phyloP scores from a whole-genome alignment of 495 filamentous ascomycete genomes.

The Haplographium delicatum region DNA sequence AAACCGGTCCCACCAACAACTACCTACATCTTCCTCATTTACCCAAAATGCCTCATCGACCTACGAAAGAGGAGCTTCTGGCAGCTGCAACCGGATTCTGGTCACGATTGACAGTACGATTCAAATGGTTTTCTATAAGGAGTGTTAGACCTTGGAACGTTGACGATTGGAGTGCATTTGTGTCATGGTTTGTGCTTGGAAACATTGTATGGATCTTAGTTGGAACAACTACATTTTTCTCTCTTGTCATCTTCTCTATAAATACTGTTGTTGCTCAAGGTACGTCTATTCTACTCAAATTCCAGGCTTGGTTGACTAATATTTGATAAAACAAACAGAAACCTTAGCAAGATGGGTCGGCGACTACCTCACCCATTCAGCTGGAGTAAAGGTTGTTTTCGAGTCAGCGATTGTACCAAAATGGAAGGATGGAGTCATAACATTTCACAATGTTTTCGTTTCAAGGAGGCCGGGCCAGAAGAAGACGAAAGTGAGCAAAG shows the following conservation, averaged over 20 bases:
- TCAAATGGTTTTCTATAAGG: slow-evolving; percentile 96
- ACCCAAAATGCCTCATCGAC: slow-evolving; percentile 70
- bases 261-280: slow-evolving; percentile 97
- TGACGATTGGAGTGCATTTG: slow-evolving; percentile 91
- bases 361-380: slow-evolving; percentile 91
- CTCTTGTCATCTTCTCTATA: slow-evolving; percentile 76
- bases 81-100: slow-evolving; percentile 90
- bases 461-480: slow-evolving; percentile 81
- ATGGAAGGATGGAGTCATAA: slow-evolving; percentile 91
- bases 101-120: slow-evolving; percentile 83
- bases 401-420: slow-evolving; percentile 96
- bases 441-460: slow-evolving; percentile 94
- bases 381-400: slow-evolving; percentile 93
- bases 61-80: slow-evolving; percentile 89
- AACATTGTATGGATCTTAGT: slow-evolving; percentile 92
- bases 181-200: slow-evolving; percentile 90
- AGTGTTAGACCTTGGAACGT: slow-evolving; percentile 92
- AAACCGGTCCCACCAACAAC: slow-evolving; percentile 3
- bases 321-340: slow-evolving; percentile 55
- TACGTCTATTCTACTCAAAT: slow-evolving; percentile 28
- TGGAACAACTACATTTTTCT: slow-evolving; percentile 97
- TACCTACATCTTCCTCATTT: slow-evolving; percentile 44
- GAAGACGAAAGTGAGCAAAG: slow-evolving; percentile 80
- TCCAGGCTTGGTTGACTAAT: not conserved
- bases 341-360: slow-evolving; percentile 89